Evolutionary conservation across 1,139 yeast genomes (phyloP).

Genomic region (Lodderomyces metapsilosis): DNA sequence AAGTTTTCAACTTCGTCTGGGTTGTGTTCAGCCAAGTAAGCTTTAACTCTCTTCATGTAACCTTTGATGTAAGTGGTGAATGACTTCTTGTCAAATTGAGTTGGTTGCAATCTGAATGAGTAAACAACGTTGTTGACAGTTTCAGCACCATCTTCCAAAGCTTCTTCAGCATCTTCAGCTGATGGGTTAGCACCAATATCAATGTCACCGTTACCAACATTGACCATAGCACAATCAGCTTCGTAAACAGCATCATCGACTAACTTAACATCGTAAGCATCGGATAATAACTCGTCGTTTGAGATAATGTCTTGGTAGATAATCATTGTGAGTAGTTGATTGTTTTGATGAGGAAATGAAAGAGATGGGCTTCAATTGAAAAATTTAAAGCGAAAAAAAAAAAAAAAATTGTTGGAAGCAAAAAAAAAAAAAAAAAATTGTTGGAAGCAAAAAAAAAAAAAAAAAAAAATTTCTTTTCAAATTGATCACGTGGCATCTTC

Average conservation of each 20-base stretch:
- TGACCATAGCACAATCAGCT: slow-evolving; percentile 94
- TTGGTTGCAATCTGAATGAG: slow-evolving; percentile 97
- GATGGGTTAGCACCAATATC: slow-evolving; percentile 99
- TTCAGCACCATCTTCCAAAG: slow-evolving; percentile 77
- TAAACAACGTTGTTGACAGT: slow-evolving; percentile 96
- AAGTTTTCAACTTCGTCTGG: slow-evolving; percentile 85
- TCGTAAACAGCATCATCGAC: slow-evolving; percentile 93
- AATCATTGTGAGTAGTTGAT: slow-evolving; percentile 28
- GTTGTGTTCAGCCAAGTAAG: slow-evolving; percentile 78
- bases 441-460: not conserved
- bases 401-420: not conserved
- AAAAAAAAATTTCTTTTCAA: not conserved
- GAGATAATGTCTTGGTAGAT: slow-evolving; percentile 73
- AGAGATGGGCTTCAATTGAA: slow-evolving; percentile 2
- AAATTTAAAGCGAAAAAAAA: not conserved
- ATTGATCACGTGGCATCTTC: not conserved
- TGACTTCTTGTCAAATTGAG: slow-evolving; percentile 96
- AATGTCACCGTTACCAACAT: slow-evolving; percentile 77
- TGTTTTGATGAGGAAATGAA: not conserved
- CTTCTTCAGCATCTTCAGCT: slow-evolving; percentile 90
- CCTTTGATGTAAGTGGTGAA: slow-evolving; percentile 95
- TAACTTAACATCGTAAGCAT: slow-evolving; percentile 85
- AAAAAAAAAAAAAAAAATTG: not conserved
- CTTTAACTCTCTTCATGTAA: slow-evolving; percentile 96
- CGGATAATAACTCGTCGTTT: slow-evolving; percentile 95